These are phyloP conservation scores for Dictyostelium citrinum DNA, from an alignment of 78 protist genomes.

Conservation along the genomic window DNA sequence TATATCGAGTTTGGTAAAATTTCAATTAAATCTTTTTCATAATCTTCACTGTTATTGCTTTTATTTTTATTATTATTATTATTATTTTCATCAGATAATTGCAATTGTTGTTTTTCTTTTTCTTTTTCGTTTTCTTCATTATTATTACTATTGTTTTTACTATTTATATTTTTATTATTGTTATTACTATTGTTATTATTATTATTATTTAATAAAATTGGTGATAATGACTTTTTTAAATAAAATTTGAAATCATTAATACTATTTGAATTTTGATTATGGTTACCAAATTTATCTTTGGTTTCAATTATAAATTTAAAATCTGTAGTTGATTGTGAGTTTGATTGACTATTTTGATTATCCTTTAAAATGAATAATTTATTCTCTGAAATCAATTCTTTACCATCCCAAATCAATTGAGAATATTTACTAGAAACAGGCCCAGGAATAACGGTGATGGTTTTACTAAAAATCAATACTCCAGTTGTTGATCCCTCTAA, in stretches of 20 bases:
- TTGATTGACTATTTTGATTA: background rate
- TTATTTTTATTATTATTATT: background rate
- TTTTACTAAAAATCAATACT: background rate
- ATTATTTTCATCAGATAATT: background rate
- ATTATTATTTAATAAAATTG: background rate
- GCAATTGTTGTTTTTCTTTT: background rate
- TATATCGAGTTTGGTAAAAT: background rate
- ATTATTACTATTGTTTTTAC: background rate
- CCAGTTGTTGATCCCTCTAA: slow-evolving; percentile 20
- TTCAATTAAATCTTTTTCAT: slow-evolving; percentile 1
- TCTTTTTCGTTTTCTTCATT: background rate
- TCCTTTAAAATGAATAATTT: slow-evolving; percentile 43
- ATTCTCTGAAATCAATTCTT: slow-evolving; percentile 62
- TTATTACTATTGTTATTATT: background rate
- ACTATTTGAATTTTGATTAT: background rate
- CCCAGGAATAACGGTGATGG: background rate
- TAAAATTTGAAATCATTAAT: background rate
- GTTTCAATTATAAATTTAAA: slow-evolving; percentile 33
- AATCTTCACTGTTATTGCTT: background rate
- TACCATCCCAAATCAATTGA: slow-evolving; percentile 54
- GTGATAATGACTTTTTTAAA: slow-evolving; percentile 17
- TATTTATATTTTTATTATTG: background rate
- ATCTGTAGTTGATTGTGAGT: background rate
- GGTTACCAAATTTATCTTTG: slow-evolving; percentile 45
- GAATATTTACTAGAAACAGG: slow-evolving; percentile 37